These are phyloP conservation scores for Thyridium curvatum DNA, from an alignment of 2,329 filamentous ascomycete species.

Conservation along the genomic window DNA sequence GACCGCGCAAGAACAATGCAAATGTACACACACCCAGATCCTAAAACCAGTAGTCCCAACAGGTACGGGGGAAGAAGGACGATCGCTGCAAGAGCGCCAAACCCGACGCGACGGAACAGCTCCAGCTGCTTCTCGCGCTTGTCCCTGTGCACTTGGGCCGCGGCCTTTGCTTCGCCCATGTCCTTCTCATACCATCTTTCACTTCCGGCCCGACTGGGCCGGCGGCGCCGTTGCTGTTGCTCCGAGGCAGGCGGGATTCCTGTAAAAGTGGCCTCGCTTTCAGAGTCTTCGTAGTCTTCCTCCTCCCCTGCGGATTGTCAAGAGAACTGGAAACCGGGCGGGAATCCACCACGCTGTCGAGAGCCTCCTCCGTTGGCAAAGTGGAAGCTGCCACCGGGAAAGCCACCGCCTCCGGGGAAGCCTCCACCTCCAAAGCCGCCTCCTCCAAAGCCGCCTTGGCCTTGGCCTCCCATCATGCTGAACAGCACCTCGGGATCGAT, in stretches of 20 bases:
- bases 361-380: conserved; percentile 38
- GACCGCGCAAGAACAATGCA: conserved; percentile 17
- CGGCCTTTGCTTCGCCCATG: conserved; percentile 17
- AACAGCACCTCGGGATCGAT: conserved; percentile 76
- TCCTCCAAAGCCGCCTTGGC: conserved; percentile 47
- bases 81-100: conserved; percentile 32
- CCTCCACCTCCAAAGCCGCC: conserved; percentile 46
- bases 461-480: conserved; percentile 72
- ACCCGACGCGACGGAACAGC: conserved; percentile 33
- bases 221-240: conserved; percentile 2
- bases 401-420: conserved; percentile 44
- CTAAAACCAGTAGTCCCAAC: conserved; percentile 26
- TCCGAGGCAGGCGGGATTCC: too few relatives aligned
- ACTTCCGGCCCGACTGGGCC: conserved; percentile 5
- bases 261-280: conserved; percentile 13
- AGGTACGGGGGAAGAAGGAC: conserved; percentile 41
- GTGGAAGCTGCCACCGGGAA: conserved; percentile 49
- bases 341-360: conserved; percentile 28
- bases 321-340: conserved; percentile 35
- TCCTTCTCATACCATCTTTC: conserved; percentile 12
- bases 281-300: conserved; percentile 21
- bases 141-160: conserved; percentile 20
- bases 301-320: conserved; percentile 37
- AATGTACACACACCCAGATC: conserved; percentile 31
- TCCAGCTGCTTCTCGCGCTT: conserved; percentile 30